Evolutionary conservation across 345 rosid species (phyloP).

Genomic region (Carallia brachiata): DNA sequence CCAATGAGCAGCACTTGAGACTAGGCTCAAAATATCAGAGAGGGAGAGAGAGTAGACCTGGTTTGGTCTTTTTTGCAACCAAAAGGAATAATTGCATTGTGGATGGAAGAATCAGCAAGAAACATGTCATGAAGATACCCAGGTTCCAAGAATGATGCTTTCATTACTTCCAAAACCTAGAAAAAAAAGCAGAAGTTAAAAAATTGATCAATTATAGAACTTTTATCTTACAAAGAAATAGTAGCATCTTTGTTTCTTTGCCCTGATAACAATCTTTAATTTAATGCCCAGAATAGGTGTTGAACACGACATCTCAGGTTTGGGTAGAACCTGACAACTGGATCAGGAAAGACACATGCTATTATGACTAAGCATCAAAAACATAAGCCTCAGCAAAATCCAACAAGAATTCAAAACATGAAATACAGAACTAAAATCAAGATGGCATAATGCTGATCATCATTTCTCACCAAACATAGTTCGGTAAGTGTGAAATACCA

Average conservation of each 20-base stretch:
- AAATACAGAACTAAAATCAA: no score
- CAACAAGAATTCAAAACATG: no score
- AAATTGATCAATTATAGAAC: conserved; percentile 7
- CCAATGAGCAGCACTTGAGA: no score
- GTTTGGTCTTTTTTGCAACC: no score
- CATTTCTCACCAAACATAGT: no score
- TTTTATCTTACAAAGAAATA: background rate
- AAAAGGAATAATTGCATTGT: conserved; percentile 56
- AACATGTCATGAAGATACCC: conserved; percentile 58
- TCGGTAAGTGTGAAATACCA: no score
- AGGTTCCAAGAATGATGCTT: conserved; percentile 55
- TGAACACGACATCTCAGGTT: background rate
- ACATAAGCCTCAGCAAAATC: no score
- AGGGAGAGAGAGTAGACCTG: no score
- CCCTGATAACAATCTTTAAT: background rate
- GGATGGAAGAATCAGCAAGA: conserved; percentile 80
- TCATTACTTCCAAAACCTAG: conserved; percentile 76
- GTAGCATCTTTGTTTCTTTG: background rate
- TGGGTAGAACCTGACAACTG: background rate
- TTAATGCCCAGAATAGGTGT: background rate
- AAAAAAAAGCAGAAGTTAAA: conserved; percentile 11
- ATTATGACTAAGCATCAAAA: no score
- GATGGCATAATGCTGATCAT: no score
- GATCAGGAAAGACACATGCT: background rate
- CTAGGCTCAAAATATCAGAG: no score